Evolutionary conservation across 2,329 filamentous ascomycete genomes (phyloP), one percentile per base, ranked within the genome.

Genomic region (Fusarium sarcochroum): DNA sequence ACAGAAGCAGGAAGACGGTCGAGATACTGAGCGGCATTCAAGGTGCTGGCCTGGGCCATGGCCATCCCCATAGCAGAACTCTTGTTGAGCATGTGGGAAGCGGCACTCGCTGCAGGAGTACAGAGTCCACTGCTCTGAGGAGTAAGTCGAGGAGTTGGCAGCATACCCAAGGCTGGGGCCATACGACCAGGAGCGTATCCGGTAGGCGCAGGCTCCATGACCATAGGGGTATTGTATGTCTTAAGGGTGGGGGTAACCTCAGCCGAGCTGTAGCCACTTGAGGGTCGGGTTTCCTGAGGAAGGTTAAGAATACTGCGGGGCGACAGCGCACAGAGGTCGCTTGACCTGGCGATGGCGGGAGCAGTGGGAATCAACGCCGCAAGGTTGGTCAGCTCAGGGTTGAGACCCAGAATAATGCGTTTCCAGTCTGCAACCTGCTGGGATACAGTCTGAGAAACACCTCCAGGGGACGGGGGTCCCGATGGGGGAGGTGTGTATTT

Each of bases 401-500:
- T 85, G 67, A 90, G 81, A 57, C 80, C 80, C 30, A 89, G 76
- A 68, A 90, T 86, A 47, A 90, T 80, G 25, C 82, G 82, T 73
- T 87, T 88, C 85, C 89, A 91, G 63, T 88, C 83, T 48, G 80
- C 76, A 54, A 81, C 83, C 71, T 86, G 84, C 46, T 81, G 81
- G 49, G 85, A 80, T 30, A 82, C 78, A 5, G 78, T 60, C 60
- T 80, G 80, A n/a, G 79, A 79, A 17, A 77, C 71, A 20, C 80
- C 80, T 41, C 86, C 86, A 4, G 87, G 83, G 9, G 87, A 85
- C 8, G 87, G 83, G 15, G 87, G 86, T 47, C 86, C 60, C 18
- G 60, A 84, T 1, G 86, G 84, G 13, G 93, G 92, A 25, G 93
- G 93, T 15, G 92, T 94, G 75, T 94, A 92, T 80, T 92, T 93